Conservation (phyloP, 2,329 filamentous ascomycete genomes). For the Epicoccum sorghinum region DNA sequence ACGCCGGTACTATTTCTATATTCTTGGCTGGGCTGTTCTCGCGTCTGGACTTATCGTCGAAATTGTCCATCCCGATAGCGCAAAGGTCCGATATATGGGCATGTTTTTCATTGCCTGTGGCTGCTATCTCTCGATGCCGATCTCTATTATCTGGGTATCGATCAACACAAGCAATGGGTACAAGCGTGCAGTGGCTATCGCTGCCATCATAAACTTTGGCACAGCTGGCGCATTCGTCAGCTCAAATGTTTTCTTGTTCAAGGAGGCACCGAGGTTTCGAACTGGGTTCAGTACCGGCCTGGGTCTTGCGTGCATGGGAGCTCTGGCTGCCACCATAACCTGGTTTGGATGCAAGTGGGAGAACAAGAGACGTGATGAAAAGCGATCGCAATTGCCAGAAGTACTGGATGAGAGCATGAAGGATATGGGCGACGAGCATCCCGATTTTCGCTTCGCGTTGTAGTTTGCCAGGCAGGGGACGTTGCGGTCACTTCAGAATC, state of each 20-base stretch:
- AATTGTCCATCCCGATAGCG: slow-evolving; percentile 45
- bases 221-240: slow-evolving; percentile 63
- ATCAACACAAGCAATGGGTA: slow-evolving; percentile 54
- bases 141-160: slow-evolving; percentile 62
- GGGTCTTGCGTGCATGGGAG: slow-evolving; percentile 40
- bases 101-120: slow-evolving; percentile 62
- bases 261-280: slow-evolving; percentile 31
- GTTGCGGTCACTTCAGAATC: too few species aligned
- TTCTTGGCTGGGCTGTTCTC: slow-evolving; percentile 46
- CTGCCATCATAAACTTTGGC: slow-evolving; percentile 49
- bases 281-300: slow-evolving; percentile 40
- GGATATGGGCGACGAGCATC: slow-evolving; percentile 59
- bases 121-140: slow-evolving; percentile 62
- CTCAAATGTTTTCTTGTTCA: slow-evolving; percentile 42
- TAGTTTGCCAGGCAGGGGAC: background rate
- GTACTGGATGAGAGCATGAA: slow-evolving; percentile 24
- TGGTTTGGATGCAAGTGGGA: slow-evolving; percentile 58
- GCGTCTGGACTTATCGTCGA: slow-evolving; percentile 59
- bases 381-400: slow-evolving; percentile 48
- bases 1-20: slow-evolving; percentile 40
- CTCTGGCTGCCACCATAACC: slow-evolving; percentile 35
- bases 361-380: slow-evolving; percentile 54
- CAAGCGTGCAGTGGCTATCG: slow-evolving; percentile 30
- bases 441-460: slow-evolving; percentile 56
- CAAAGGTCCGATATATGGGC: slow-evolving; percentile 57